Conservation (phyloP, 1,284 basidiomycete genomes). For the Ustanciosporium gigantosporum region DNA sequence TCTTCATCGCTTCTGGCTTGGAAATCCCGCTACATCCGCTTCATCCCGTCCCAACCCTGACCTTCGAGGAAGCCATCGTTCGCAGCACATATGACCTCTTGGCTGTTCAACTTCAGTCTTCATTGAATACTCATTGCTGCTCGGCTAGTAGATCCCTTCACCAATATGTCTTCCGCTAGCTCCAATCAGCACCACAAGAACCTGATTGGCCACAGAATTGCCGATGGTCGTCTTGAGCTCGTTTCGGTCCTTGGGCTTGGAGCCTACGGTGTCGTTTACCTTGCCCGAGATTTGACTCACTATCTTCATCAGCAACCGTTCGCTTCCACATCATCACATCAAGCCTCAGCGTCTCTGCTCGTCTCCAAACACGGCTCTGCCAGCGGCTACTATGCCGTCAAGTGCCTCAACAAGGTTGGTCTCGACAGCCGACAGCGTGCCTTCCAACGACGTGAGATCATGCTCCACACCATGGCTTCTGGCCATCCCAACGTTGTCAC, state of each 20-base stretch:
- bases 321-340: constrained; percentile 33
- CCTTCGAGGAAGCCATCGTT: no score
- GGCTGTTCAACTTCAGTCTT: no score
- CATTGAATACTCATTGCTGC: no score
- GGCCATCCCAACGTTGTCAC: constrained; percentile 81
- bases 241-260: constrained; percentile 88
- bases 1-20: no score
- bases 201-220: constrained; percentile 62
- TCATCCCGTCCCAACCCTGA: no score
- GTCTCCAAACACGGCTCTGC: constrained; percentile 41
- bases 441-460: constrained; percentile 77
- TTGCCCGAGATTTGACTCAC: constrained; percentile 51
- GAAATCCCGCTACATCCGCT: no score
- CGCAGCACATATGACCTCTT: no score
- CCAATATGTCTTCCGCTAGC: no score
- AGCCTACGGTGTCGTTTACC: constrained; percentile 94
- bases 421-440: constrained; percentile 74
- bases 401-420: constrained; percentile 71
- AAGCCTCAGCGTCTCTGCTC: constrained; percentile 29
- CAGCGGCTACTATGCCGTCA: constrained; percentile 74
- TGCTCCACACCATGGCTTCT: constrained; percentile 70
- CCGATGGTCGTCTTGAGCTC: constrained; percentile 71
- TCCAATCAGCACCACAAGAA: constrained; percentile 55
- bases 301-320: constrained; percentile 43
- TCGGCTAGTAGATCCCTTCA: no score